Conservation (phyloP, 2,329 filamentous ascomycete species). For the Alternaria novae-zelandiae region DNA sequence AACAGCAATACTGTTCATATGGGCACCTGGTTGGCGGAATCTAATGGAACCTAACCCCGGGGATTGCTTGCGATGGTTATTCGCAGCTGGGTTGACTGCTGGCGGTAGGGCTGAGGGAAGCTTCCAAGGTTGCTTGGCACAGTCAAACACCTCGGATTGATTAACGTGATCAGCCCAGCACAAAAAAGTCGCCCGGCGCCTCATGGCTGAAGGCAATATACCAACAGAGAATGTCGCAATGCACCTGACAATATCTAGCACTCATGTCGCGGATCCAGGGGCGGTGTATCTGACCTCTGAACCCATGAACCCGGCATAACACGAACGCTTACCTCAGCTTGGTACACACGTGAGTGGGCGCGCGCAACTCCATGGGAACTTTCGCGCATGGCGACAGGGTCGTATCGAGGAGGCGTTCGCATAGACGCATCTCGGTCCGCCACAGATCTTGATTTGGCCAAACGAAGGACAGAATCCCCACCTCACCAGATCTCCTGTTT, state of each 20-base stretch:
- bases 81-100: neutral
- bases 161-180: neutral
- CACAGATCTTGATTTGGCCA: neutral
- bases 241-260: neutral
- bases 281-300: neutral
- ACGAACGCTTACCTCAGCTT: neutral
- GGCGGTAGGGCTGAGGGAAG: neutral
- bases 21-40: neutral
- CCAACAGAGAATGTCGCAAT: neutral
- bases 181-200: neutral
- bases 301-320: neutral
- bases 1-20: neutral
- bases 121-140: neutral
- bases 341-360: neutral
- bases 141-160: neutral
- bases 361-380: neutral
- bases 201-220: neutral
- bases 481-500: neutral
- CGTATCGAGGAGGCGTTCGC: neutral
- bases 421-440: neutral
- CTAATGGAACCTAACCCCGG: fast-evolving
- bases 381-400: neutral
- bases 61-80: neutral
- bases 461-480: neutral
- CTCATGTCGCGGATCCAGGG: neutral